Evolutionary conservation across 257 asterid genomes (phyloP).

Genomic region (Rubia yunnanensis): DNA sequence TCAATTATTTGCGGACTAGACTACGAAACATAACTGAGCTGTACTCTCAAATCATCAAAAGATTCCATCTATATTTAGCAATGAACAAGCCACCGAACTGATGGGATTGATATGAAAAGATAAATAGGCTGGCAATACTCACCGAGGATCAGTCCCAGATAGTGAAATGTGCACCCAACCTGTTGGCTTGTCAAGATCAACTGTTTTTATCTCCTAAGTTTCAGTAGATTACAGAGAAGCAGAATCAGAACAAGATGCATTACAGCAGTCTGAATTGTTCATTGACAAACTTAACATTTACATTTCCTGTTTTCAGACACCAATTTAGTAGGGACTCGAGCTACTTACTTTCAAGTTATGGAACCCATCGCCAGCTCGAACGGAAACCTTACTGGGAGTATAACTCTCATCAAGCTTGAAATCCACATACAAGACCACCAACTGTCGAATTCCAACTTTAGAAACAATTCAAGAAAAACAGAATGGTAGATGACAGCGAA

Average conservation of each 20-base stretch:
- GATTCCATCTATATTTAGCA: background rate
- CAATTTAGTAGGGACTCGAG: background rate
- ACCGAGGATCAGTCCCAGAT: conserved; percentile 95
- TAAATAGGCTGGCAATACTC: conserved; percentile 11
- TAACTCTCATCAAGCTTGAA: conserved; percentile 97
- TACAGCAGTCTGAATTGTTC: background rate
- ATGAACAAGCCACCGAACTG: background rate
- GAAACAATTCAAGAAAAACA: background rate
- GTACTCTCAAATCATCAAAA: background rate
- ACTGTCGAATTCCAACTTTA: conserved; percentile 11
- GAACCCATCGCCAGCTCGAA: conserved; percentile 94
- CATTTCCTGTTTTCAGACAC: background rate
- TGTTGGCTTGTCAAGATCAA: conserved; percentile 81
- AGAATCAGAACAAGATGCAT: conserved; percentile 6
- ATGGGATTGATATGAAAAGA: conserved; percentile 2
- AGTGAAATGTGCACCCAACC: conserved; percentile 86
- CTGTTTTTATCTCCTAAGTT: conserved; percentile 69
- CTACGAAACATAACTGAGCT: background rate
- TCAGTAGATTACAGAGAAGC: conserved; percentile 8
- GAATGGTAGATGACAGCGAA: background rate
- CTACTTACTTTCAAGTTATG: conserved; percentile 78
- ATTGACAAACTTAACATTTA: background rate
- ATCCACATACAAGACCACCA: conserved; percentile 76
- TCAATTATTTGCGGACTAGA: background rate
- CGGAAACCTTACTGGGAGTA: conserved; percentile 83